Base-by-base conservation (phyloP, 2,329 filamentous ascomycete species). In the Claviceps quebecensis region DNA sequence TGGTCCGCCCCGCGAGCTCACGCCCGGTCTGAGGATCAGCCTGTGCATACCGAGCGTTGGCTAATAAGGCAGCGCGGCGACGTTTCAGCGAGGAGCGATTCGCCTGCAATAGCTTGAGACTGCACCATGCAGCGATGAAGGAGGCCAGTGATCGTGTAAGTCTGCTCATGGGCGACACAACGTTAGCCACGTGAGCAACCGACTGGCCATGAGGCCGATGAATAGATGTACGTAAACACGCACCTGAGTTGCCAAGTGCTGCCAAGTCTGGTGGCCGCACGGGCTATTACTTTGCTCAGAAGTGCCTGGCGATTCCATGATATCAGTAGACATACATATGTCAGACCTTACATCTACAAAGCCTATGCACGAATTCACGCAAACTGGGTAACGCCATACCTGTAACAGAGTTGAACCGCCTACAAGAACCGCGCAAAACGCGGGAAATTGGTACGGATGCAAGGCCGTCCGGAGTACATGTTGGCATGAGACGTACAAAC, bases 1-100 rank as follows among this genome's bases (percentile, higher is more conserved):
- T 75, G 1, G 87, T 91, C 58, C 83, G 80, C 45, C 87, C 87
- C 11, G 83, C 85, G 54, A 64, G 58, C 50, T 57, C 61, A 51
- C 55, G 54, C n/a, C 55, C 58, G 3, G 52, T 14, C 23, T 45
- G 47, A 16, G 43, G 19, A 45, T 52, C 49, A 22, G 41, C 40
- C 19, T 23, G 40, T 16, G 9, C 47, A 19, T 49, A 46, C 36
- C 37, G 45, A 45, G 38, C 4, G n/a, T 54, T 41, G 17, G 44
- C 19, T 29, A 29, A 29, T 9, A 8, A 29, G 53, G 44, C 65
- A 60, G 14, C 60, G n/a, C 49, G 40, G 26, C 49, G 52, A 60
- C 44, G 58, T 58, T 51, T 56, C 50, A 60, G 57, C 53, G 61
- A 55, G n/a, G 55, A 55, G 38, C 54, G 67, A 58, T 78, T 78